A percentile compares a stretch with the other conserved stretches of the same genome.
phyloP scores from a whole-genome alignment of 228 moss, liverwort and hornwort species.

The Sphagnum magellanicum region DNA sequence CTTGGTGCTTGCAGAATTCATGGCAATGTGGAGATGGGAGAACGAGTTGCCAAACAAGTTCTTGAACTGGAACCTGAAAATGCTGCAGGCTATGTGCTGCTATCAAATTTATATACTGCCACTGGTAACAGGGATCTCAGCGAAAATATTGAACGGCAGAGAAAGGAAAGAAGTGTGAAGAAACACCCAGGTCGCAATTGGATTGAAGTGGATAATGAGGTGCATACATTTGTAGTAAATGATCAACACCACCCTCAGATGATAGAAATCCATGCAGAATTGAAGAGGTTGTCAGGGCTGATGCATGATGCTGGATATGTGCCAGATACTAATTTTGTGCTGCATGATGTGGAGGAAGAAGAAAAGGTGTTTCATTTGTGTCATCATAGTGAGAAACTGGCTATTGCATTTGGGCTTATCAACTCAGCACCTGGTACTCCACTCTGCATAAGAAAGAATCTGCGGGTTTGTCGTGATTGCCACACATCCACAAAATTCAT shows the following conservation, averaged over 20 bases:
- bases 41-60: slow-evolving; percentile 1
- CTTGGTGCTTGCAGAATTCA: slow-evolving; percentile 9
- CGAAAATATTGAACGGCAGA: slow-evolving; percentile 4
- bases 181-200: slow-evolving; percentile 7
- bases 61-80: slow-evolving; percentile 2
- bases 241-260: slow-evolving; percentile 7
- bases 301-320: slow-evolving; percentile 9
- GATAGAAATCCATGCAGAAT: background rate
- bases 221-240: slow-evolving; percentile 4
- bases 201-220: slow-evolving; percentile 5
- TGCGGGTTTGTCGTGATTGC: slow-evolving; percentile 8
- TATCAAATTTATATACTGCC: slow-evolving; percentile 7
- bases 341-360: slow-evolving; percentile 3
- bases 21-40: slow-evolving; percentile 4
- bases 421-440: slow-evolving; percentile 3
- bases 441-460: slow-evolving; percentile 6
- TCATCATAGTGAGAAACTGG: slow-evolving; percentile 9
- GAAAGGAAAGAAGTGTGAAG: slow-evolving; percentile 3
- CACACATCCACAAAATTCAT: slow-evolving; percentile 11
- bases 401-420: slow-evolving; percentile 8
- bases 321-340: slow-evolving; percentile 1
- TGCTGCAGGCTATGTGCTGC: slow-evolving; percentile 7
- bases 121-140: slow-evolving; percentile 2
- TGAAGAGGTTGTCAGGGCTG: background rate
- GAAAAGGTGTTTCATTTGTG: background rate